Percentiles rank a stretch among this genome's conserved stretches.
Conservation (phyloP, 371 early-diverging fungal species). For the Batkoa obscura region DNA sequence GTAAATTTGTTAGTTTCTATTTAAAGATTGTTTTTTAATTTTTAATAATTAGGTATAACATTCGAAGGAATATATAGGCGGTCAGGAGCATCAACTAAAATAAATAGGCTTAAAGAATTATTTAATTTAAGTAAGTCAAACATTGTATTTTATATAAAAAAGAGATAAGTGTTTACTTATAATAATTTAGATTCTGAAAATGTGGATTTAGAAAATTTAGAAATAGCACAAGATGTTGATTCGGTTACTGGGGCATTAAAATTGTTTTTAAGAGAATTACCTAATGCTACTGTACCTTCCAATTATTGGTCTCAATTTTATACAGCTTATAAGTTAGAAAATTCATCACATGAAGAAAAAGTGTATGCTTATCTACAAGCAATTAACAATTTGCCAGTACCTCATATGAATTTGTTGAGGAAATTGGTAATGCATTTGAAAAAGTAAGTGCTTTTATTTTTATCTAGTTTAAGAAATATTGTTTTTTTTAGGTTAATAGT, state of each 20-base stretch:
- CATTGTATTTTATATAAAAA: neutral
- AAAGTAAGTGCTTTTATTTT: constrained; percentile 30
- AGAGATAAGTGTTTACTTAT: neutral
- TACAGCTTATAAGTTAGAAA: constrained; percentile 21
- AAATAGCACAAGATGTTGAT: constrained; percentile 47
- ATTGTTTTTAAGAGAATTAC: constrained; percentile 76
- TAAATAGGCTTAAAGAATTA: constrained; percentile 38
- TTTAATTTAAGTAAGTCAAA: constrained; percentile 40
- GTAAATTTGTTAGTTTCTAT: constrained; percentile 6
- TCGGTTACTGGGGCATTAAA: constrained; percentile 69
- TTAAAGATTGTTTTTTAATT: neutral
- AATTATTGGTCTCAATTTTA: constrained; percentile 36
- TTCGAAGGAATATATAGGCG: constrained; percentile 65
- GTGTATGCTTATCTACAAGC: neutral
- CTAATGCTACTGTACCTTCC: constrained; percentile 60
- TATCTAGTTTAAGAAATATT: no score
- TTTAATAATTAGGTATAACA: constrained; percentile 19
- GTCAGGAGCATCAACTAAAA: constrained; percentile 47
- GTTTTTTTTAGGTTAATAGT: no score
- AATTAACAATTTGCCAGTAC: constrained; percentile 15
- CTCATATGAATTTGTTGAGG: neutral
- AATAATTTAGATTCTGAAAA: constrained; percentile 25
- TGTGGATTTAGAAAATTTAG: constrained; percentile 30
- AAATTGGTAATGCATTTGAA: neutral
- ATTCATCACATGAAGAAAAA: neutral